Conservation (phyloP, 2,329 filamentous ascomycete genomes). For the Herpomyces periplanetae region DNA sequence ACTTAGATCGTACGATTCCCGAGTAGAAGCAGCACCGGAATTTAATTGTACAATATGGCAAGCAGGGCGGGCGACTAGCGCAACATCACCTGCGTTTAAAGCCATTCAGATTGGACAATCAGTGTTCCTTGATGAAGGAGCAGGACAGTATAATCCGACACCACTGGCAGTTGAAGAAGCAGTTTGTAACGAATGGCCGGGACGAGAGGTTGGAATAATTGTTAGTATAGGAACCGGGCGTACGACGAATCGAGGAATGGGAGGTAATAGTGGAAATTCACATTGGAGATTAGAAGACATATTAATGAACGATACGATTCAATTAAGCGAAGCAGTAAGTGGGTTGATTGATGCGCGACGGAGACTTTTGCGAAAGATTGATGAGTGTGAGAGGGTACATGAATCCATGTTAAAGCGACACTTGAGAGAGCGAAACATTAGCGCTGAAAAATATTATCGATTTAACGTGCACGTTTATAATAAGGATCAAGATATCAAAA, state of each 20-base stretch:
- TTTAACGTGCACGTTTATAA: constrained; percentile 91
- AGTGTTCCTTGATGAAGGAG: constrained; percentile 66
- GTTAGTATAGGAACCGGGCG: constrained; percentile 75
- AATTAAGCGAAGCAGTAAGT: constrained; percentile 23
- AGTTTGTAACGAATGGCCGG: constrained; percentile 69
- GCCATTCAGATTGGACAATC: constrained; percentile 76
- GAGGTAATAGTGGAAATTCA: no score
- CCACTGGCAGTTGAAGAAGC: constrained; percentile 62
- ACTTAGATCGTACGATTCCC: constrained; percentile 71
- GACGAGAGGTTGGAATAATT: constrained; percentile 62
- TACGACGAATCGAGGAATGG: no score
- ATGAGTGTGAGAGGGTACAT: constrained; percentile 70
- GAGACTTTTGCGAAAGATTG: constrained; percentile 57
- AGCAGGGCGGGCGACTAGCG: constrained; percentile 66
- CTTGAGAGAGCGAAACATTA: constrained; percentile 34
- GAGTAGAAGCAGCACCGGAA: constrained; percentile 57
- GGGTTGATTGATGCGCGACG: constrained; percentile 66
- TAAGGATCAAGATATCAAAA: constrained; percentile 93
- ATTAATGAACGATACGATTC: constrained; percentile 77
- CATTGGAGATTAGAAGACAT: constrained; percentile 22
- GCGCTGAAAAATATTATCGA: constrained; percentile 62
- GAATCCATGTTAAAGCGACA: constrained; percentile 46
- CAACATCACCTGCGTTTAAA: constrained; percentile 75
- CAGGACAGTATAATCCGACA: constrained; percentile 62
- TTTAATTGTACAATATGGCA: constrained; percentile 91